phyloP scores from a whole-genome alignment of 768 basidiomycete genomes.

The Thelephora aurantiotincta region DNA sequence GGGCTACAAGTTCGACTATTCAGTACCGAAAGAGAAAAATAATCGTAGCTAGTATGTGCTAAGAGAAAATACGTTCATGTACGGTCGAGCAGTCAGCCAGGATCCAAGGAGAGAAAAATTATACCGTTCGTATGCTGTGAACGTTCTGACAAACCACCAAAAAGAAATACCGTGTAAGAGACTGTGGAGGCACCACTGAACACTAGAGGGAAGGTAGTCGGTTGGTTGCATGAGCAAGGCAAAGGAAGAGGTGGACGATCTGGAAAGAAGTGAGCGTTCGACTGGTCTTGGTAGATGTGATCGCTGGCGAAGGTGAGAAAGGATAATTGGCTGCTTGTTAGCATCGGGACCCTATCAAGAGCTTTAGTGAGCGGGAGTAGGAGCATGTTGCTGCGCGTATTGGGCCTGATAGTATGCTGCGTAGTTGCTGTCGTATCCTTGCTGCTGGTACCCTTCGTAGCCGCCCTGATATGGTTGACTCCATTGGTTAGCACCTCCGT shows the following conservation, averaged over 20 bases:
- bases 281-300: neutral
- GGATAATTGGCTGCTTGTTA: slow-evolving; percentile 7
- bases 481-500: slow-evolving; percentile 13
- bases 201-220: no score
- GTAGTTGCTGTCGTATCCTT: slow-evolving; percentile 59
- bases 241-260: slow-evolving; percentile 7
- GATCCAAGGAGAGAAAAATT: no score
- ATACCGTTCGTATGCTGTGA: no score
- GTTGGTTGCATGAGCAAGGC: neutral
- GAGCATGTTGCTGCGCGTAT: slow-evolving; percentile 65
- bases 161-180: no score
- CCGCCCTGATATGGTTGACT: slow-evolving; percentile 9
- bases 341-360: slow-evolving; percentile 3
- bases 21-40: neutral
- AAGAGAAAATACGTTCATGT: neutral
- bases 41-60: neutral
- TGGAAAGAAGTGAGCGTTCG: slow-evolving; percentile 9
- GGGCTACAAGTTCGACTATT: neutral
- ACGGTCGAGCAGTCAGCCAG: neutral
- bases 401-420: slow-evolving; percentile 83
- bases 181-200: no score
- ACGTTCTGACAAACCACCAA: no score
- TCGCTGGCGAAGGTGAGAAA: no score
- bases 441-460: slow-evolving; percentile 20
- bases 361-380: slow-evolving; percentile 22